Evolutionary conservation across 164 flowering plant species (phyloP).

Genomic region (Vitis rupestris): DNA sequence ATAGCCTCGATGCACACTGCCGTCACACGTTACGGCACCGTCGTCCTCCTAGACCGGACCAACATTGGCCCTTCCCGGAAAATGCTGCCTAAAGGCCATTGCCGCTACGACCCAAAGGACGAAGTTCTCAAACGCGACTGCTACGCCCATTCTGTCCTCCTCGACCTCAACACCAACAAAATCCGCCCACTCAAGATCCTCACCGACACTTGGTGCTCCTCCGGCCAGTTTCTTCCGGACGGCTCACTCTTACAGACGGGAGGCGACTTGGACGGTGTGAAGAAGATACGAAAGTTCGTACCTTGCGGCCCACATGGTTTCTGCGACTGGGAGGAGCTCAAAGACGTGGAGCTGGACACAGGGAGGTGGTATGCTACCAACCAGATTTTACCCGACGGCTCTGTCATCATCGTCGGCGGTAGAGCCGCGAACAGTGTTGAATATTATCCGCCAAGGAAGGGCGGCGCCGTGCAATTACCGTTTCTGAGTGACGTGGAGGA

Average conservation of each 20-base stretch:
- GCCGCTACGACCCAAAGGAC: conserved; percentile 52
- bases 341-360: conserved; percentile 20
- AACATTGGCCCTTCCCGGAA: conserved; percentile 72
- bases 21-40: conserved; percentile 77
- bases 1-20: conserved; percentile 96
- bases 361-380: conserved; percentile 51
- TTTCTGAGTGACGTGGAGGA: conserved; percentile 60
- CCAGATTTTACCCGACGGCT: conserved; percentile 49
- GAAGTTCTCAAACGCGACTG: conserved; percentile 56
- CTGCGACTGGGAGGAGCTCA: conserved; percentile 48
- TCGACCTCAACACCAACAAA: conserved; percentile 49
- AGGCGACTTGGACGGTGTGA: conserved; percentile 64
- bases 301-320: conserved; percentile 26
- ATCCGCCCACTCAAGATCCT: conserved; percentile 74
- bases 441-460: conserved; percentile 53
- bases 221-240: conserved; percentile 87
- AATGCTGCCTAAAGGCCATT: conserved; percentile 45
- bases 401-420: conserved; percentile 47
- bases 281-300: conserved; percentile 43
- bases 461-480: conserved; percentile 43
- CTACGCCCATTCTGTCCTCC: conserved; percentile 74
- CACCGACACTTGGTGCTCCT: conserved; percentile 98
- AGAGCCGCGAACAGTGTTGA: conserved; percentile 44
- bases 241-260: conserved; percentile 89
- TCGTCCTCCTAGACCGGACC: conserved; percentile 87